Base-by-base conservation (phyloP, 2,329 filamentous ascomycete species). In the Nemania sp. region DNA sequence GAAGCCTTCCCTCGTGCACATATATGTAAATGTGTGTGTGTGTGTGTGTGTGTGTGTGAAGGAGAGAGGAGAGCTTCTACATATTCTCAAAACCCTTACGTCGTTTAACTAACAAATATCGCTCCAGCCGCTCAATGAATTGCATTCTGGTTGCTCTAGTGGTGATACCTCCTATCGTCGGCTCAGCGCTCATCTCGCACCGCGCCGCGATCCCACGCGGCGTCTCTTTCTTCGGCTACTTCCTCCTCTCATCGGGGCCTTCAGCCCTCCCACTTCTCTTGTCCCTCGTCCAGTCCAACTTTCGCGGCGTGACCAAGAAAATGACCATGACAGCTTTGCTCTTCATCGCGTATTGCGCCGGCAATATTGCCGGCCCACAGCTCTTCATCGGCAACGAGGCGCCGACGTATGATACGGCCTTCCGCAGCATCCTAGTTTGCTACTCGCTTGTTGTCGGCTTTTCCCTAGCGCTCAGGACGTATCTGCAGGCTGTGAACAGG, bases 231-330 rank as follows among this genome's bases (percentile, higher is more conserved):
- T 83, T 89, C 35, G 87, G 85, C 2, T 89, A 89, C 76, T 89
- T 89, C 72, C 76, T 88, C 10, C 80, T 89, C 3, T 83, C 84
- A 0, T 83, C 85, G 0, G 86, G 86, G 0, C 84, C 87, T 0
- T 81, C 85, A 0, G 84, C 84, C 1, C 82, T 89, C 77, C 87
- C 87, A 0, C 81, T 89, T 1, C 82, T 82, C 11, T 81, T 89
- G 77, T 83, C 86, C 0, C 82, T 89, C 0, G 83, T 88, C 3
- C 84, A 86, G 73, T 81, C 84, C 18, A 88, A 89, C 73, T 86
- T 84, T 70, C 82, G 83, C 13, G 87, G 87, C 18, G 84, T 87
- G 22, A 87, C 86, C 35, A 89, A 89, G 80, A 89, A 88, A 76
- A 86, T 87, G 82, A 87, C 86, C 6, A 84, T 88, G 63, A 88